These are phyloP conservation scores for Fomitiporia mediterranea DNA, from an alignment of 1,284 basidiomycete species.

Conservation along the genomic window DNA sequence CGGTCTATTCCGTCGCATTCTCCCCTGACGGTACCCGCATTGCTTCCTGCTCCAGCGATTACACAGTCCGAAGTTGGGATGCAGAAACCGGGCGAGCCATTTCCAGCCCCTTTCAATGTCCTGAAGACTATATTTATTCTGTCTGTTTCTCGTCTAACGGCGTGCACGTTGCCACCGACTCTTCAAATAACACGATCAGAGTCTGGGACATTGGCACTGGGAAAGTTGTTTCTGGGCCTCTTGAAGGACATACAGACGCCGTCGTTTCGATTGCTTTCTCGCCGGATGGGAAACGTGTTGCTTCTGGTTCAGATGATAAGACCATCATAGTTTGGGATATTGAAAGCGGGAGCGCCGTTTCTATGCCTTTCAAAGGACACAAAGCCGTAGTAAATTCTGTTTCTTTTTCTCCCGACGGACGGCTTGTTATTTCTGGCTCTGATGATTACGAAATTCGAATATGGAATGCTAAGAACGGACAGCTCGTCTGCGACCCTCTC, in stretches of 20 bases:
- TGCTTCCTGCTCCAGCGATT: background rate
- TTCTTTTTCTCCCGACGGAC: conserved; percentile 6
- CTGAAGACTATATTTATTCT: background rate
- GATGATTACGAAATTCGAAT: background rate
- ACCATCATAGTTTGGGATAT: background rate
- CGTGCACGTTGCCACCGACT: background rate
- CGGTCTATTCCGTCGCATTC: background rate
- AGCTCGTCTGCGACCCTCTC: no score
- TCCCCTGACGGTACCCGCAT: background rate
- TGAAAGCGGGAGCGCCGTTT: background rate
- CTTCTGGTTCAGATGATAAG: background rate
- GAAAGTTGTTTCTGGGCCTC: background rate
- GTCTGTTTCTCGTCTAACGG: background rate
- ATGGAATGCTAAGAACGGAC: background rate
- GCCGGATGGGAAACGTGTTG: background rate
- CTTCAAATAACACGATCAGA: background rate
- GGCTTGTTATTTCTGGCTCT: background rate
- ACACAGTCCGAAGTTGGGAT: background rate
- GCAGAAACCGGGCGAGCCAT: no score
- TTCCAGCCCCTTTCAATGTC: background rate
- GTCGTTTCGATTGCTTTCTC: background rate
- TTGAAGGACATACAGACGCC: background rate
- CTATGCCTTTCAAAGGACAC: background rate
- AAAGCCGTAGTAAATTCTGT: background rate
- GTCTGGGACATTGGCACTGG: background rate